Conservation (phyloP, 768 basidiomycete genomes). For the Tricholoma hemisulphureum region DNA sequence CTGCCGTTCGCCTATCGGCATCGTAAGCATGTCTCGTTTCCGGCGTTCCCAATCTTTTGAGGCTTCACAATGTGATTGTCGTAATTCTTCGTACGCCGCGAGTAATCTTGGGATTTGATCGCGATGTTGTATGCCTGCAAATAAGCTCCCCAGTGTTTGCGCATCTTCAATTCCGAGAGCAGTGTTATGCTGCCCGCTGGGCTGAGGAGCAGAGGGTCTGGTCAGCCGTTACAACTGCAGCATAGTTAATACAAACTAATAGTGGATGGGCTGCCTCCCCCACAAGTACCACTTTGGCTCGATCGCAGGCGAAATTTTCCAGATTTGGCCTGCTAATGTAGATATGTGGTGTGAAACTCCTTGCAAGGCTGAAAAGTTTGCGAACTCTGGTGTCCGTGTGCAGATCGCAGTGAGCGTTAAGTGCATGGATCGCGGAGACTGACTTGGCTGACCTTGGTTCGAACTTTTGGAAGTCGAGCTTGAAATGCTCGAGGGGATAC, state of each 20-base stretch:
- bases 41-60: constrained; percentile 45
- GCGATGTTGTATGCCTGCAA: constrained; percentile 46
- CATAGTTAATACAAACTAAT: constrained; percentile 33
- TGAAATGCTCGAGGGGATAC: constrained; percentile 31
- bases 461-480: constrained; percentile 34
- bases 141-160: constrained; percentile 56
- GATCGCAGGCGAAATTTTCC: constrained; percentile 50
- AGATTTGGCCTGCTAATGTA: constrained; percentile 30
- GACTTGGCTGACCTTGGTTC: constrained; percentile 32
- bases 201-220: constrained; percentile 32
- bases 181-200: constrained; percentile 51
- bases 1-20: constrained; percentile 43
- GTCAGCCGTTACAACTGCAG: background rate
- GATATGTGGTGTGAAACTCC: constrained; percentile 28
- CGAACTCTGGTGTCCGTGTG: constrained; percentile 23
- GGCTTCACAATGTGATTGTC: constrained; percentile 49
- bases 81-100: constrained; percentile 56
- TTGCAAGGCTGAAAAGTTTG: constrained; percentile 33
- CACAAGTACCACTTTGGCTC: constrained; percentile 48
- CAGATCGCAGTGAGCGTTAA: background rate
- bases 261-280: constrained; percentile 63
- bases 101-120: constrained; percentile 52
- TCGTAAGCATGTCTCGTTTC: constrained; percentile 44
- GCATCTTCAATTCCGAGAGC: constrained; percentile 62
- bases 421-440: background rate